Conservation (phyloP, 129 eudicot genomes). For the sunflower (Helianthus annuus) region DNA sequence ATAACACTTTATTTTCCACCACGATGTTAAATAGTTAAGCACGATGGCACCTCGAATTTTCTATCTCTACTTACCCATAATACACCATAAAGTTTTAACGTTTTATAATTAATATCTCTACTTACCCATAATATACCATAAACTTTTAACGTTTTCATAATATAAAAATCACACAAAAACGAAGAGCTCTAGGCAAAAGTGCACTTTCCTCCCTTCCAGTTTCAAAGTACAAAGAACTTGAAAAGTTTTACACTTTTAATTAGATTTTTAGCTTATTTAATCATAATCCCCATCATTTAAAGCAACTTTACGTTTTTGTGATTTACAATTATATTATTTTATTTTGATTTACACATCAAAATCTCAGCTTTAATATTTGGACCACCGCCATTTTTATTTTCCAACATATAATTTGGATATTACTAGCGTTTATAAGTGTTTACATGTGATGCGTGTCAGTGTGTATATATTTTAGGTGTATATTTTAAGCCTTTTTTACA, state of each 20-base stretch:
- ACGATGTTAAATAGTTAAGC: background rate
- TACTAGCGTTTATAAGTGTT: background rate
- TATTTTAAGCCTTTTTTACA: too few relatives aligned
- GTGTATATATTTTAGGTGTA: too few relatives aligned
- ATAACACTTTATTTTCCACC: background rate
- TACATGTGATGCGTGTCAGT: too few relatives aligned
- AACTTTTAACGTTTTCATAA: background rate
- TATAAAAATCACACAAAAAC: conserved; percentile 19
- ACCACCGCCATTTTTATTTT: conserved; percentile 24
- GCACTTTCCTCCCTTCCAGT: conserved; percentile 21
- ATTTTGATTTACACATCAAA: conserved; percentile 1
- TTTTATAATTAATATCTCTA: background rate
- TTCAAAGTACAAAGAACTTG: conserved; percentile 23
- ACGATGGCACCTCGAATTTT: background rate
- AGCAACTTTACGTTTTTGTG: conserved; percentile 28
- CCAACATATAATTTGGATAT: conserved; percentile 14
- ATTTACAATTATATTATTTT: conserved; percentile 11
- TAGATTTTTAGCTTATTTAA: background rate
- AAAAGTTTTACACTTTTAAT: background rate
- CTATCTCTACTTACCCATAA: background rate
- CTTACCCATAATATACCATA: background rate
- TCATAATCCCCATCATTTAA: conserved; percentile 6
- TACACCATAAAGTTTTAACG: background rate
- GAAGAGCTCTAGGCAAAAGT: conserved; percentile 40
- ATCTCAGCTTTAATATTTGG: conserved; percentile 24